Base-by-base conservation (phyloP, 192 early-diverging fungal genomes). In the Gaertneriomyces semiglobifer region DNA sequence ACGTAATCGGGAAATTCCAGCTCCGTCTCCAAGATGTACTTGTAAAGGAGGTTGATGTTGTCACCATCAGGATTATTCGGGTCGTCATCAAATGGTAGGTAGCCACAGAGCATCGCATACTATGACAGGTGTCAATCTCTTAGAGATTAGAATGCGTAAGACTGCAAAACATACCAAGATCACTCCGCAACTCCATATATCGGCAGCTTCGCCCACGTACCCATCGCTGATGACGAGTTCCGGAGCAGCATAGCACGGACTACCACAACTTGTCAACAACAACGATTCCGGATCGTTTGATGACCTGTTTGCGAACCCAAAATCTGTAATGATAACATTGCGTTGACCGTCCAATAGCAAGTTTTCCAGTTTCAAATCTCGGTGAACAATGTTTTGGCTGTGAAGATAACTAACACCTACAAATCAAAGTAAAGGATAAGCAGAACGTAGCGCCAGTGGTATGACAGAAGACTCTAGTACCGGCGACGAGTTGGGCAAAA, bases 171-270 rank as follows among this genome's bases (percentile, higher is more conserved):
- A 46, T 53, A 45, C 56, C 53, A 99, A 69, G 55, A 99, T 99
- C 14, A 99, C 97, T 53, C 97, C 97, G 74, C 94, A 98, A 53
- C 89, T 92, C 97, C 97, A 99, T 62, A 98, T 95, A 76, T 99
- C 97, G 1, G 94, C 95, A 5, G 91, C 90, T 10, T 91, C 90
- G 18, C 95, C 97, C 3, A 94, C 93, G 74, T 99, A 99, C 5
- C 91, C 84, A 44, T 99, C 94, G 53, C 87, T 91, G 44, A 99
- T 88, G n/a, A 99, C 97, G 14, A 99, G 85, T 75, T 99, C 97
- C 2, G 97, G 97, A 6, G 97, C 97, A 4, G 97, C 97, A 74
- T 99, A 99, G 74, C 95, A 98, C 20, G 97, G 97, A 60, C 93
- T 95, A 11, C 97, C 97, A 74, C 97, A 99, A 42, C 89, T 92